These are phyloP conservation scores for Pleurotus ostreatus DNA, from an alignment of 768 basidiomycete genomes.

Conservation along the genomic window DNA sequence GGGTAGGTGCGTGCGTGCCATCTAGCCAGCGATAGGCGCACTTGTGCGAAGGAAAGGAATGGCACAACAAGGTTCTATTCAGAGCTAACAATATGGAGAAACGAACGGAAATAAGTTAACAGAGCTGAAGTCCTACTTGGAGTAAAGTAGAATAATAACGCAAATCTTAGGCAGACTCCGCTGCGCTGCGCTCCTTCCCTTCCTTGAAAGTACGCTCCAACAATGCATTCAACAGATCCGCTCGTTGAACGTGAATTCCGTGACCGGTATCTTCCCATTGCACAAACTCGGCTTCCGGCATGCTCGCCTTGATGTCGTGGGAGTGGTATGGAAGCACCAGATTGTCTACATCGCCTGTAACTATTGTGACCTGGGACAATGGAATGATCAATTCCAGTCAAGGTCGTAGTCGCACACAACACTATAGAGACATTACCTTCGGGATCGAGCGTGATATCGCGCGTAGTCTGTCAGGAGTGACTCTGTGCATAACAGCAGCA, in stretches of 20 bases:
- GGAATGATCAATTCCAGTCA: background rate
- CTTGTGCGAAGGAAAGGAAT: too few species aligned
- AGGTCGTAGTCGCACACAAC: background rate
- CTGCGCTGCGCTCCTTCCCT: constrained; percentile 27
- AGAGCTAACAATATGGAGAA: too few species aligned
- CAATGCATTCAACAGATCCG: constrained; percentile 47
- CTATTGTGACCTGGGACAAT: constrained; percentile 22
- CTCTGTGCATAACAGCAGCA: constrained; percentile 61
- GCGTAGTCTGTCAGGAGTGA: constrained; percentile 43
- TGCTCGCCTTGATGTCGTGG: constrained; percentile 43
- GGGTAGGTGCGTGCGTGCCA: too few species aligned
- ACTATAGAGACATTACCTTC: constrained; percentile 26
- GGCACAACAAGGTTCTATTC: too few species aligned
- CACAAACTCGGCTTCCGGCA: constrained; percentile 59
- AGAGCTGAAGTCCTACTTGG: too few species aligned
- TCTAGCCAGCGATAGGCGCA: too few species aligned
- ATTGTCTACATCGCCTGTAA: constrained; percentile 68
- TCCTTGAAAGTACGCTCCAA: constrained; percentile 56
- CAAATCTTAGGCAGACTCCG: background rate
- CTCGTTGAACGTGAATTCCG: constrained; percentile 48
- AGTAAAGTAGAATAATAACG: background rate
- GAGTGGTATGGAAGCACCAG: constrained; percentile 53
- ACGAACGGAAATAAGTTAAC: too few species aligned
- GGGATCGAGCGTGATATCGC: constrained; percentile 52
- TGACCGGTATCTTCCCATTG: constrained; percentile 65